Base-by-base conservation (phyloP, 192 early-diverging fungal genomes). In the Glomus cerebriforme region DNA sequence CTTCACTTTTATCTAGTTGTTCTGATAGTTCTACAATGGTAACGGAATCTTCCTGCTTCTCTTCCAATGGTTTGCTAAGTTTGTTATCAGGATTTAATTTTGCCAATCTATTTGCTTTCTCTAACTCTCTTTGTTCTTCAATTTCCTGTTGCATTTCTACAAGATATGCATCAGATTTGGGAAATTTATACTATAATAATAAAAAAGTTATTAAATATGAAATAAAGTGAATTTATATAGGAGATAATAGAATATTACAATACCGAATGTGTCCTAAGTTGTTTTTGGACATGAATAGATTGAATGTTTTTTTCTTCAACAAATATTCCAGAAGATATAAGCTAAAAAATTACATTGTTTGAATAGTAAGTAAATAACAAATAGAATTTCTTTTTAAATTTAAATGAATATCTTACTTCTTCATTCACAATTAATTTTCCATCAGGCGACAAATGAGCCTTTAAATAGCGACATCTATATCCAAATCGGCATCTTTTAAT, bases 381-480 rank as follows among this genome's bases (percentile, higher is more conserved):
- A n/a, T n/a, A n/a, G n/a, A n/a, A n/a, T n/a, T n/a, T n/a, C n/a
- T n/a, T n/a, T n/a, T 10, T 82, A 8, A 31, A 19, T 13, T 83
- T 31, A 77, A 68, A 54, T 37, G 19, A 47, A 81, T 22, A 37
- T 10, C 73, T 37, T 88, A 79, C 83, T 65, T 87, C 90, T 68
- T 93, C 86, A 68, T 94, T 87, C 26, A 85, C 88, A n/a, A 91
- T 73, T 32, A 89, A 77, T 35, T 82, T 84, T 22, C 82, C 79
- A 19, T 89, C 82, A 64, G 80, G 81, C 45, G 84, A 79, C 37
- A 90, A 71, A 79, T 93, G 90, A 3, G 88, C 88, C 0, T 78
- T 74, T 32, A 90, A 80, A 71, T 79, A 93, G 19, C 92, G 79
- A 78, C 93, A 93, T 49, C 88, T 88, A 59, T 92, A 84, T 32